Evolutionary conservation across 1,284 basidiomycete species (phyloP), one percentile per base, ranked within the genome.

Genomic region (Heterobasidion parviporum): DNA sequence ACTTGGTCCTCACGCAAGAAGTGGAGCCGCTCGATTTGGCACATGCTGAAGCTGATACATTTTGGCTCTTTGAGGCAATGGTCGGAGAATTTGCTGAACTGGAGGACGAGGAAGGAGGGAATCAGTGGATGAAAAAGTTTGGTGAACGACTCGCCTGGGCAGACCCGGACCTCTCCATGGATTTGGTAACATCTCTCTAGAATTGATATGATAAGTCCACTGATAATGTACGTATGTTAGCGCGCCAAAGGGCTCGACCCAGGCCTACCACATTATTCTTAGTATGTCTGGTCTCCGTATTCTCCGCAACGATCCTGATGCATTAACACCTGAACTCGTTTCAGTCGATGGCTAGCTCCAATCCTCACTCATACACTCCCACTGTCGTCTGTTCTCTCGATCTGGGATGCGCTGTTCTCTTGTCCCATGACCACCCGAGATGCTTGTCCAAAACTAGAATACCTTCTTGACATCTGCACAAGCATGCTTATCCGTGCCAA

Each of bases 41-140:
- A 1, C 87, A 91, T 65, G 77, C 78, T 7, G 89, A 91, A 66
- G 88, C 89, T 1, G 89, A 91, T 62, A 78, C 83, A 0, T 91
- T 91, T 67, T 91, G 88, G 89, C 63, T 89, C 12, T 87, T 91
- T 58, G 86, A 89, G 64, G 78, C 83, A 0, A 73, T 91, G 63
- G 70, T 90, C 1, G 80, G 81, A 20, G 89, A 91, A 63, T 80
- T 89, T 54, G 74, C 80, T 1, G 88, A 89, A 56, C 65, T 91
- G 34, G 81, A 83, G 61, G 85, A 88, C 56, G 80, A 83, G 54
- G 82, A 83, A 48, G 78, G 78, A 12, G 78, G 78, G 3, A 76
- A 71, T 47, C 48, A 75, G 34, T 89, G 85, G 86, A 83, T 83
- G 72, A 75, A 72, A 54, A 80, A 74, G 57, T 72, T 91, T 47